These are phyloP conservation scores for Schizophyllum commune DNA, from an alignment of 1,284 basidiomycete species.

Conservation along the genomic window DNA sequence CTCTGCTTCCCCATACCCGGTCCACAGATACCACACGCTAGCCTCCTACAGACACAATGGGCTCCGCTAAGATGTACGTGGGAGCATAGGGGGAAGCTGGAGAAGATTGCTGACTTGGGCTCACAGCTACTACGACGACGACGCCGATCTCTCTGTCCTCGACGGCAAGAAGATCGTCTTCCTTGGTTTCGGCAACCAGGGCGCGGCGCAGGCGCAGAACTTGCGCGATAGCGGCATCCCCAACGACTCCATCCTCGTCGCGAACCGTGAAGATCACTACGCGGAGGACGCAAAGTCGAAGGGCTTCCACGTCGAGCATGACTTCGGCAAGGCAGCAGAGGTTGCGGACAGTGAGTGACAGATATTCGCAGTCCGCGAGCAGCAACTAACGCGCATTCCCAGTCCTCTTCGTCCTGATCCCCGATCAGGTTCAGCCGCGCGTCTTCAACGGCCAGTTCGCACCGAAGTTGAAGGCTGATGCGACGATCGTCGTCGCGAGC, in stretches of 20 bases:
- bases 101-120: not conserved
- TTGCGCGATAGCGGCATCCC: slow-evolving; percentile 55
- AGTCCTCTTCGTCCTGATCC: slow-evolving; percentile 57
- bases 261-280: slow-evolving; percentile 51
- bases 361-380: slow-evolving; percentile 3
- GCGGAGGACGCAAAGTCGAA: slow-evolving; percentile 49
- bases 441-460: slow-evolving; percentile 50
- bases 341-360: slow-evolving; percentile 40
- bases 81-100: not conserved
- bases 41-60: slow-evolving; percentile 11
- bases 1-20: too few relatives aligned
- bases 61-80: slow-evolving; percentile 42
- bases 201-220: slow-evolving; percentile 61
- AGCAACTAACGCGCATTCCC: slow-evolving; percentile 1
- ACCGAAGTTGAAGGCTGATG: slow-evolving; percentile 40
- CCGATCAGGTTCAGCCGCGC: slow-evolving; percentile 56
- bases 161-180: slow-evolving; percentile 51
- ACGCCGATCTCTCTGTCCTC: slow-evolving; percentile 43
- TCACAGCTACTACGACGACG: slow-evolving; percentile 51
- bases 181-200: slow-evolving; percentile 61
- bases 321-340: slow-evolving; percentile 48
- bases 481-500: slow-evolving; percentile 51
- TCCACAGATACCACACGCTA: not conserved
- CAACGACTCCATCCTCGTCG: slow-evolving; percentile 52
- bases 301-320: slow-evolving; percentile 49